phyloP scores from a whole-genome alignment of 2,329 filamentous ascomycete species.

The Alternaria rosae region DNA sequence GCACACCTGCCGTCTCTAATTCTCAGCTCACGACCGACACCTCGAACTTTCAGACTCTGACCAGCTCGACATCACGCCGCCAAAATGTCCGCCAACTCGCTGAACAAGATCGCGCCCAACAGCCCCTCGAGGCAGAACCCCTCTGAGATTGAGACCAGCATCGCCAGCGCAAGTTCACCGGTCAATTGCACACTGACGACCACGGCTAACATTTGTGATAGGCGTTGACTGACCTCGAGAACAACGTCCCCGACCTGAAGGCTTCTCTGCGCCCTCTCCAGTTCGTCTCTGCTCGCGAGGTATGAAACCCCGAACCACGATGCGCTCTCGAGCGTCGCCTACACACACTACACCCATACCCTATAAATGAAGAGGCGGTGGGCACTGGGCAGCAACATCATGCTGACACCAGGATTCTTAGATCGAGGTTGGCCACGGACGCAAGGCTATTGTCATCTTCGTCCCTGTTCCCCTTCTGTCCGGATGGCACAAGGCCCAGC shows the following conservation, averaged over 20 bases:
- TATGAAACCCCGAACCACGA: conserved; percentile 66
- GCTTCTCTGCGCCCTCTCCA: conserved; percentile 94
- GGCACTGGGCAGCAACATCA: conserved; percentile 62
- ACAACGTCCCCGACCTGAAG: conserved; percentile 98
- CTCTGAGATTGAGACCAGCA: conserved; percentile 95
- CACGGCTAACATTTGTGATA: conserved; percentile 27
- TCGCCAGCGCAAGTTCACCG: conserved; percentile 77
- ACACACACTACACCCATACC: conserved; percentile 28
- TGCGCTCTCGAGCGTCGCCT: conserved; percentile 40
- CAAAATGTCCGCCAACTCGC: conserved; percentile 68
- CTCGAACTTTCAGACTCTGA: conserved; percentile 32
- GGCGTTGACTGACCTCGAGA: conserved; percentile 97
- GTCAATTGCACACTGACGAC: conserved; percentile 8
- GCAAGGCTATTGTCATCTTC: conserved; percentile 99
- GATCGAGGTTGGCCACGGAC: conserved; percentile 99
- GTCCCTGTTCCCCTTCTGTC: conserved; percentile 98
- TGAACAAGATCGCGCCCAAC: conserved; percentile 98
- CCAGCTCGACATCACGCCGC: conserved; percentile 48
- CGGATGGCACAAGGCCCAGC: conserved; percentile 99
- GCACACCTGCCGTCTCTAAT: conserved; percentile 7
- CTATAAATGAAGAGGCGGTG: conserved; percentile 60
- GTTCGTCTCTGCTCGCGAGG: conserved; percentile 98
- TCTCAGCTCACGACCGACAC: background rate
- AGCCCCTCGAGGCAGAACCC: conserved; percentile 95
- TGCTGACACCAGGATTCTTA: conserved; percentile 68